Base-by-base conservation (phyloP, 192 early-diverging fungal genomes). In the Diversispora eburnea region DNA sequence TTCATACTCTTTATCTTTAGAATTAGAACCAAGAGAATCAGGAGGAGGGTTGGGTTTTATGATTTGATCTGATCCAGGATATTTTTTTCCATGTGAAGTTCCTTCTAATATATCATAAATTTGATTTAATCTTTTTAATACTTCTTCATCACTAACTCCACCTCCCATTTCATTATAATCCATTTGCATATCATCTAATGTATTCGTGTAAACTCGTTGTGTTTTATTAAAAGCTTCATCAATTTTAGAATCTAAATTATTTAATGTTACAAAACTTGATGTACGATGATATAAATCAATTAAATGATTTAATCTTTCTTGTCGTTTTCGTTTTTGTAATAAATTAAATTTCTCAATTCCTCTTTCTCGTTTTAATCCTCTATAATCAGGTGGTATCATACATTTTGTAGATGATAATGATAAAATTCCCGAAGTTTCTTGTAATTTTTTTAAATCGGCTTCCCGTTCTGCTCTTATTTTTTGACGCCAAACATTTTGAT, bases 161-260 rank as follows among this genome's bases (percentile, higher is more conserved):
- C 60, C 61, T 42, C 61, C 39, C 17, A 17, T 17, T 43, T 63
- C 61, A n/a, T 33, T 13, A 63, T 63, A 63, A 17, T 63, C 61
- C 10, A 63, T 63, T 63, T 63, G 61, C 61, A 63, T 63, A 63
- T 63, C 61, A n/a, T 63, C 61, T 42, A 63, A 41, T n/a, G 61
- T 41, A 42, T 33, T 33, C n/a, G 61, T 42, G 43, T 42, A 63
- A 63, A 41, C 39, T 42, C 43, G 61, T 42, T 41, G 33, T 63
- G 41, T 15, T 5, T 63, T 41, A 45, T 12, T 43, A 63, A 42
- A 63, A 33, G 17, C 41, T 8, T 45, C 61, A 43, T 25, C 41
- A n/a, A 63, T 45, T 41, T 63, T 63, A n/a, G 61, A n/a, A 17
- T 63, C 61, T 8, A 63, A 63, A 7, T 63, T 63, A 63, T 63